Evolutionary conservation across 2,329 filamentous ascomycete genomes (phyloP), one percentile per base, ranked within the genome.

Genomic region (Aspergillus phoenicis): DNA sequence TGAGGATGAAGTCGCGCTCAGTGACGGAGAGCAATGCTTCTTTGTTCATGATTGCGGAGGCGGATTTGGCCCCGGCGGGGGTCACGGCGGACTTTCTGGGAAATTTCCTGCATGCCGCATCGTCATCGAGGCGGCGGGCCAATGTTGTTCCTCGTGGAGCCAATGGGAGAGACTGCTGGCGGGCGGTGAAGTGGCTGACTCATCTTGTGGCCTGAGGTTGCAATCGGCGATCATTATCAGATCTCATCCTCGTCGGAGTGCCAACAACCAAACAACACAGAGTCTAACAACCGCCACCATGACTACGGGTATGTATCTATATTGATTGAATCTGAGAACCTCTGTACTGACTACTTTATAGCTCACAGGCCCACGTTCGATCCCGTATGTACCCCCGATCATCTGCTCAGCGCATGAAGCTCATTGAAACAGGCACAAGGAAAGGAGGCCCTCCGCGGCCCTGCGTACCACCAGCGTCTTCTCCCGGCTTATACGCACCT

Each of bases 391-490:
- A 57, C 54, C 11, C 48, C 48, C 26, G 22, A 26, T 52, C 41
- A 51, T 52, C 24, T 11, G 17, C 43, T 6, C 54, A 73, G 77
- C 70, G 78, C 64, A 36, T 43, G 22, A 33, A 39, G 30, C 62
- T 64, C 41, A 64, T 64, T 63, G 59, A 71, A 56, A 53, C 59
- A 93, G 90, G 93, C 94, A 45, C 88, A 89, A 75, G 95, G 95
- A 75, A 97, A 97, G 83, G 95, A 99, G 79, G 92, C 93, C 71
- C 89, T 93, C 62, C 90, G 93, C 71, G 95, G 95, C 52, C 91
- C 92, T 53, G 94, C 93, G 70, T 98, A 97, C 82, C 95, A 99
- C 76, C 94, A 98, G 79, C 90, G 95, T 70, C 89, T 98, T 15
- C 88, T 97, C 13, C 94, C 95, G 36, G 95, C 95, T 33, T 90